Evolutionary conservation across 805 yeast species (phyloP), one percentile per base, ranked within the genome.

Genomic region (Yarrowia hollandica): DNA sequence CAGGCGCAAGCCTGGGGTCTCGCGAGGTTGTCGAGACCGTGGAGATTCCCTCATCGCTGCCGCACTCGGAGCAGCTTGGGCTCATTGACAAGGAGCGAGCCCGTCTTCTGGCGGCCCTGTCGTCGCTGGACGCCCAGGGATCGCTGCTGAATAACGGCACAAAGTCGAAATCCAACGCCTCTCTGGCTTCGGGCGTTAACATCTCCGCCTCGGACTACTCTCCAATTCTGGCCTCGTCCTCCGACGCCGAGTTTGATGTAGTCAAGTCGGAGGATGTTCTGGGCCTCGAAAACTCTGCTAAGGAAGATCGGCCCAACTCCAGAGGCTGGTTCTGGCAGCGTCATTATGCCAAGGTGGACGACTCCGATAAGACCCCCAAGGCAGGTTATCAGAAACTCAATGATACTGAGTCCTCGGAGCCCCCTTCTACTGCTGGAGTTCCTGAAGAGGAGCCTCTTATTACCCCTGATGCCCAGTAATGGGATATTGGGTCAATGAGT

Each of bases 291-390:
- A 21, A 19, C 5, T 9, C 2, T 10, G 54, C 9, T 4, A 26
- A 31, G 28, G 28, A 46, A 15, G 54, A 46, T 11, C 21, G 54
- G 4, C 37, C 55, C 21, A 31, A 31, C 15, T 22, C 55, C 1
- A 15, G 34, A 5, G 55, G 55, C 25, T 48, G 55, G 55, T 48
- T 48, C 31, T 48, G 55, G 55, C 55, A 48, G 22, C 55, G 55
- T 16, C 55, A 22, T 15, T 31, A 48, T 30, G 11, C 38, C 30
- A 28, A 22, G 15, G 55, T 23, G 8, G 38, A 5, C 5, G 39
- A 44, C 14, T 5, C 31, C 6, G 44, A 14, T 4, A 12, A 11
- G 28, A n/a, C n/a, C n/a, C n/a, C n/a, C 19, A 39, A 15, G n/a
- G 33, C 33, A 2, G 48, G 46, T 12, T 41, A 41, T 9, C 33